Base-by-base conservation (phyloP, 768 basidiomycete species). In the Podaxis rugospora region DNA sequence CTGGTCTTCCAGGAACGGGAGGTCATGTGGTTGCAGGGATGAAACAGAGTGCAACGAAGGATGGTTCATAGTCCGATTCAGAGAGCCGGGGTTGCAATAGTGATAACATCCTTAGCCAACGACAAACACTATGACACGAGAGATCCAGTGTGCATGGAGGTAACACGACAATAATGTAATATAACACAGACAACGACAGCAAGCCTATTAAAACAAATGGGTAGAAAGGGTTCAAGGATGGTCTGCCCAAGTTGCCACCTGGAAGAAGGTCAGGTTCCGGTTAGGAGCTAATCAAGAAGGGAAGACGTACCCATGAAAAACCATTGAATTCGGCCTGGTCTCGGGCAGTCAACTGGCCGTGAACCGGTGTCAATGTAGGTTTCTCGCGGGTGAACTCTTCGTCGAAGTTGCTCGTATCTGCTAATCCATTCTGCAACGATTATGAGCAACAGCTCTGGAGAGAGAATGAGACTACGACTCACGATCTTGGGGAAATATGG, bases 401-500 rank as follows among this genome's bases (percentile, higher is more conserved):
- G 74, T 97, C 94, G 76, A 97, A 98, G 76, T 97, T 93, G 71
- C 88, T 92, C 51, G 90, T 92, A 76, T 93, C 91, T 44, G 90
- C 89, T 64, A 86, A 89, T 65, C 90, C 90, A 61, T 86, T 92
- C 90, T 93, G 66, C 39, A 44, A 56, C 62, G 50, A 9, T n/a
- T 16, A 36, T 50, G 21, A 49, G 28, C 10, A 23, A 32, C 40
- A 21, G 42, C 55, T 56, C 53, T 28, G 36, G 9, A 32, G 47
- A 42, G 37, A 14, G 14, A 4, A 11, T 27, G 7, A 52, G n/a
- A 44, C 11, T 14, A 55, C 51, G 6, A 75, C 92, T 71, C 69
- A 93, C 95, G 69, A 99, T 93, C 2, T 89, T 92, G 14, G 97
- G 97, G 86, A 93, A 95, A 79, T 98, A 99, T 3, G 96, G 93